Base-by-base conservation (phyloP, 2,329 filamentous ascomycete species). In the Cladophialophora bantiana region DNA sequence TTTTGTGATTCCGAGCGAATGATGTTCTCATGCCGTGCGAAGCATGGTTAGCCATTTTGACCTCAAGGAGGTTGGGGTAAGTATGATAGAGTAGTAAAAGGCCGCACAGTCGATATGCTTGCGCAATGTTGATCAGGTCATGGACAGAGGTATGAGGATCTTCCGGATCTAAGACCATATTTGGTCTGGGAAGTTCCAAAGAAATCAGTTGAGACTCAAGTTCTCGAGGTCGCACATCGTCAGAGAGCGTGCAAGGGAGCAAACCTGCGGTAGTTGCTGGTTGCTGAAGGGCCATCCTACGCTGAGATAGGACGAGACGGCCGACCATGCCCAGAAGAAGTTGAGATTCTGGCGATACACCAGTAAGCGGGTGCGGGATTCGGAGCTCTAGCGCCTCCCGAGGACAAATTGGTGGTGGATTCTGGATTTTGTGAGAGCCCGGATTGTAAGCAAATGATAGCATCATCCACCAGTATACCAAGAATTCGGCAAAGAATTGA, bases 391-490 rank as follows among this genome's bases (percentile, higher is more conserved):
- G 50, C n/a, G 18, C 13, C 35, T 18, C 34, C 31, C 36, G 20
- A 20, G n/a, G 50, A 31, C n/a, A 15, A 12, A 45, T n/a, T n/a
- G 45, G 18, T 35, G 62, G 62, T 12, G 62, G 62, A 5, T 53
- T 18, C 6, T 32, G 20, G 32, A 59, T 12, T 4, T n/a, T 12
- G 6, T 40, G 12, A 7, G 20, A 6, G 7, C 31, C 26, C 13
- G 62, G 32, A 20, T 48, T 20, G n/a, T 10, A 48, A 12, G 56
- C 56, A 40, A 65, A 65, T 13, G 55, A 59, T 5, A 65, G 56
- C 34, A 59, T 59, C 62, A 65, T 65, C 62, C 62, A 65, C 62
- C 62, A 65, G 38, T 65, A 65, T 10, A 59, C 36, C 31, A 65
- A 34, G 35, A 38, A 59, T 40, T 65, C 55, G 4, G 40, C 18